Evolutionary conservation across 331 rosid species (phyloP), one percentile per base, ranked within the genome.

Genomic region (Dryas integrifolia): DNA sequence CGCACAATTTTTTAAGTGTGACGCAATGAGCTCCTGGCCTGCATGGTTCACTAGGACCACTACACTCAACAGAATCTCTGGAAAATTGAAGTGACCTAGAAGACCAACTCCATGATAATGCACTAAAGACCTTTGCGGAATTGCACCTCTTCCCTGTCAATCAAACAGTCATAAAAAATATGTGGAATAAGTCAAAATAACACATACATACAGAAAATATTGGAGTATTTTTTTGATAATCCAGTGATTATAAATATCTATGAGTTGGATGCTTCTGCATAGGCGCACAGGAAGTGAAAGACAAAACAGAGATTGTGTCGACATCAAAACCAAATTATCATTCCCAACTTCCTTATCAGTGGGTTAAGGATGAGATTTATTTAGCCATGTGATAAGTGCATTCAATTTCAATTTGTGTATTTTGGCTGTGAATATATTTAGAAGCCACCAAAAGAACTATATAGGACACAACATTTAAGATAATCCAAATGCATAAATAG

Each of bases 11-110:
- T 78, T 80, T 77, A 48, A 94, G 96, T 62, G 98, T 91, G 72
- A 84, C 67, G 74, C 90, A 89, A 84, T 94, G 97, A 83, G 96
- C 98, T 76, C 97, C 98, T 8, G 96, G 97, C 89, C 69, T 86
- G 82, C 97, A 94, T 50, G 98, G 96, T 76, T 85, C 97, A 60
- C 76, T 81, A 52, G 84, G 77, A 78, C 85, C 76, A 79, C 78
- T 62, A 66, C 50, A 52, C 57, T 75, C 88, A 47, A 43, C 83
- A n/a, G 67, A 69, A 65, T 85, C 92, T 82, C 72, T 85, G 49
- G 82, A 64, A 77, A 69, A 77, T 24, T 83, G 94, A 47, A 80
- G 81, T 67, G 98, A 83, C 84, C 78, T 89, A 44, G 88, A 82
- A 74, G 90, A 55, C 96, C 97, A 52, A 75, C 85, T 88, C 96